A percentile compares a stretch with the other conserved stretches of the same genome.
Conservation (phyloP, 2,329 filamentous ascomycete genomes). For the Beauveria rudraprayagi region DNA sequence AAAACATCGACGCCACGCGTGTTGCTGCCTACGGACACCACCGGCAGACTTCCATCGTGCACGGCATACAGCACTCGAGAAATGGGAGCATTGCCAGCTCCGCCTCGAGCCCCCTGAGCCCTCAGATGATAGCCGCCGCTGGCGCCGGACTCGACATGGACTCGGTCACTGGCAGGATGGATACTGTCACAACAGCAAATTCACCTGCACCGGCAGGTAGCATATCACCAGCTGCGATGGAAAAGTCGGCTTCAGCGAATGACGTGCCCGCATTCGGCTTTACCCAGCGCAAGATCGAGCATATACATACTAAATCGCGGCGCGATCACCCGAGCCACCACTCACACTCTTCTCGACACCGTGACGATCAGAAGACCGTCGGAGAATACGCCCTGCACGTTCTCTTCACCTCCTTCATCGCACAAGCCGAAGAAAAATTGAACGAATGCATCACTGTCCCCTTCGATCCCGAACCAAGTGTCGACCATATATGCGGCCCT, state of each 20-base stretch:
- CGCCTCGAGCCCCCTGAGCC: conserved; percentile 76
- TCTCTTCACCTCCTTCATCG: conserved; percentile 94
- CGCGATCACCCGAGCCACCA: conserved; percentile 68
- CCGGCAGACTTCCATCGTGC: conserved; percentile 92
- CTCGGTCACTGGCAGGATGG: conserved; percentile 34
- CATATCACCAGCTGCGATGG: conserved; percentile 21
- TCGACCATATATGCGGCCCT: conserved; percentile 85
- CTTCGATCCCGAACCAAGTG: conserved; percentile 70
- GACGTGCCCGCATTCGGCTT: conserved; percentile 36
- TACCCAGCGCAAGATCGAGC: conserved; percentile 47
- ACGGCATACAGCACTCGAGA: conserved; percentile 87
- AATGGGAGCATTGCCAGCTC: conserved; percentile 81
- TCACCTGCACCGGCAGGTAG: conserved; percentile 25
- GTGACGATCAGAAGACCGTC: conserved; percentile 81
- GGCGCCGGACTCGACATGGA: conserved; percentile 48
- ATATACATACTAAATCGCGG: conserved; percentile 59
- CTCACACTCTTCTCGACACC: conserved; percentile 65
- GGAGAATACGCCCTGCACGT: conserved; percentile 96
- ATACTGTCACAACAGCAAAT: conserved; percentile 38
- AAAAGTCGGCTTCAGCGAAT: conserved; percentile 38
- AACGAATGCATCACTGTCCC: conserved; percentile 76
- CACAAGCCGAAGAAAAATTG: conserved; percentile 93
- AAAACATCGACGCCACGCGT: conserved; percentile 38
- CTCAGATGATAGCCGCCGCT: conserved; percentile 70
- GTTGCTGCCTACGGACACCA: conserved; percentile 69